Conservation (phyloP, 2,329 filamentous ascomycete genomes). For the Colletotrichum godetiae region DNA sequence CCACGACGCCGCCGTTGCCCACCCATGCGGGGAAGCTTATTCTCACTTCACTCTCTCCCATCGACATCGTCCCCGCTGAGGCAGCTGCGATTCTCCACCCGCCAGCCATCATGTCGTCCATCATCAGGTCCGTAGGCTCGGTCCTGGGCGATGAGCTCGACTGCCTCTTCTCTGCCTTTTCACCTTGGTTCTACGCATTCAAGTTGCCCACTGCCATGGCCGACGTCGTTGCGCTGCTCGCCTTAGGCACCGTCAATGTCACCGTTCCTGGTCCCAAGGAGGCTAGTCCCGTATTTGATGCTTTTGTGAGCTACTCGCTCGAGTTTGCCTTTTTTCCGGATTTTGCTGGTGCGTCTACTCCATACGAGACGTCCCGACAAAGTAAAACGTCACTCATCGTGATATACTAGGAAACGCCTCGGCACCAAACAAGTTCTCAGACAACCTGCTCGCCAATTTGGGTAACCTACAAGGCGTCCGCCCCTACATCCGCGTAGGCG, state of each 20-base stretch:
- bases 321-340: constrained; percentile 65
- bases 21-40: constrained; percentile 23
- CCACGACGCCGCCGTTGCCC: not conserved
- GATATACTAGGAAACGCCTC: constrained; percentile 58
- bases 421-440: constrained; percentile 68
- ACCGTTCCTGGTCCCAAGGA: constrained; percentile 19
- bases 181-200: not conserved
- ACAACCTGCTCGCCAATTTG: constrained; percentile 69
- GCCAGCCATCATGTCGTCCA: constrained; percentile 7
- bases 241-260: not conserved
- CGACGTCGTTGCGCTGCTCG: not conserved
- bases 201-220: not conserved
- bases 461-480: constrained; percentile 64
- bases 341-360: constrained; percentile 52
- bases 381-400: not conserved
- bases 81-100: too few species aligned
- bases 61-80: not conserved
- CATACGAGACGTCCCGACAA: not conserved
- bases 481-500: constrained; percentile 71
- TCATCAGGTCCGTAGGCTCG: constrained; percentile 10
- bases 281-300: constrained; percentile 40
- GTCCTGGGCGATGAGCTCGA: constrained; percentile 12
- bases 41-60: not conserved
- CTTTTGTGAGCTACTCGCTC: constrained; percentile 64
- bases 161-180: constrained; percentile 12